These are phyloP conservation scores for Prinsepia uniflora DNA, from an alignment of 306 rosid species.

Conservation along the genomic window DNA sequence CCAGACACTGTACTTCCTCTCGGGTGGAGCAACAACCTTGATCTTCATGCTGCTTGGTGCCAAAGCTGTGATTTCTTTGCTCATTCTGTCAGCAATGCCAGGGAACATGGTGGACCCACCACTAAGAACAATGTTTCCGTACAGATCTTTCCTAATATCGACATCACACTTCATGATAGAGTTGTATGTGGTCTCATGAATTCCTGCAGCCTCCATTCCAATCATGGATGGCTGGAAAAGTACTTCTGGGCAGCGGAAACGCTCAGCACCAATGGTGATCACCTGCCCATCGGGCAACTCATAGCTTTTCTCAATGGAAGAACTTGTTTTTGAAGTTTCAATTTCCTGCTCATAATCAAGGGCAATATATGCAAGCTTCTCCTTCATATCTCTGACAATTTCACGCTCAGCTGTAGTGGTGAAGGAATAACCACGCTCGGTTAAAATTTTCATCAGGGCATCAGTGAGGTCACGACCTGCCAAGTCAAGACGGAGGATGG, in stretches of 20 bases:
- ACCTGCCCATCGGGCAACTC: constrained; percentile 87
- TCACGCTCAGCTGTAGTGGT: constrained; percentile 85
- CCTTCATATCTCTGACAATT: constrained; percentile 90
- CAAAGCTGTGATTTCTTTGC: constrained; percentile 81
- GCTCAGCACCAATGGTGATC: constrained; percentile 82
- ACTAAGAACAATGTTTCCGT: constrained; percentile 83
- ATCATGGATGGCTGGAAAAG: constrained; percentile 94
- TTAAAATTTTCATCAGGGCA: constrained; percentile 80
- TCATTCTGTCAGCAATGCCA: constrained; percentile 88
- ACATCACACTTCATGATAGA: constrained; percentile 90
- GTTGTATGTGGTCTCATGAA: constrained; percentile 82
- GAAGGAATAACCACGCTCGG: constrained; percentile 87
- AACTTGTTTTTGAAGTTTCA: constrained; percentile 67
- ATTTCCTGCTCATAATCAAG: constrained; percentile 87
- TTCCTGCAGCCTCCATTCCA: constrained; percentile 84
- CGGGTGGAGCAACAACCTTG: constrained; percentile 90
- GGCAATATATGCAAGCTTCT: constrained; percentile 79
- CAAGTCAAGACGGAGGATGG: constrained; percentile 82
- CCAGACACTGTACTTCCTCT: constrained; percentile 91
- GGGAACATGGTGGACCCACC: constrained; percentile 93
- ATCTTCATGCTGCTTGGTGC: constrained; percentile 94
- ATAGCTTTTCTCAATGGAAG: constrained; percentile 77
- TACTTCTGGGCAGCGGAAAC: constrained; percentile 84
- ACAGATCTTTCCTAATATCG: constrained; percentile 80
- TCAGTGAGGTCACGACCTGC: constrained; percentile 91